A percentile compares a stretch with the other conserved stretches of the same genome.
These are phyloP conservation scores for Pharus latifolius DNA, from an alignment of 176 grass and related monocot species.

Conservation along the genomic window DNA sequence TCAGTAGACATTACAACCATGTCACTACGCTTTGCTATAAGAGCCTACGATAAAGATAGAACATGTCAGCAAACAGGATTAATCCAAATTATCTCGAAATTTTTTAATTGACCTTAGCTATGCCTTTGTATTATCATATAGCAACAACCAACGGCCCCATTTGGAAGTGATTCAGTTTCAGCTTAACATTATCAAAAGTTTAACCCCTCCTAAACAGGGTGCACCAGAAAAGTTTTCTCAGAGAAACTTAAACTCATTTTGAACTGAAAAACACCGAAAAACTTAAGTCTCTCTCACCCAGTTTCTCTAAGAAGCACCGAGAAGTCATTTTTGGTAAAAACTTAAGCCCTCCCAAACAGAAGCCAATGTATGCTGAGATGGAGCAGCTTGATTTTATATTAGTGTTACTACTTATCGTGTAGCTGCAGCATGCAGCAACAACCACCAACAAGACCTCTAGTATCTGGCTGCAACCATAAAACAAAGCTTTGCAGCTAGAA, in stretches of 20 bases:
- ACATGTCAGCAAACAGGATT: not conserved
- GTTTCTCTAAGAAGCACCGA: too few species aligned
- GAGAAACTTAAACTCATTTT: too few species aligned
- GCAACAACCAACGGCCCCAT: not conserved
- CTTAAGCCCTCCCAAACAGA: too few species aligned
- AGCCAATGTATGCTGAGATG: not conserved
- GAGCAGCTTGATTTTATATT: not conserved
- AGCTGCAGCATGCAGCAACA: conserved; percentile 7
- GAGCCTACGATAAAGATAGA: conserved; percentile 27
- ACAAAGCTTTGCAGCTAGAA: not conserved
- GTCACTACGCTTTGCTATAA: conserved; percentile 78
- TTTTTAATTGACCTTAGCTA: not conserved
- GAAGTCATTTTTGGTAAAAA: too few species aligned
- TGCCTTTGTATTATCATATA: not conserved
- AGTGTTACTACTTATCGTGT: conserved; percentile 5
- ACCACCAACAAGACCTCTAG: not conserved
- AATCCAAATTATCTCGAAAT: not conserved
- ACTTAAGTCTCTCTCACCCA: too few species aligned
- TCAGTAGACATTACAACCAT: conserved; percentile 87
- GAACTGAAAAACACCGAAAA: too few species aligned
- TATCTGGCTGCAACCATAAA: not conserved
- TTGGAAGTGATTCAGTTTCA: too few species aligned
- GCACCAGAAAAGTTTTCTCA: too few species aligned
- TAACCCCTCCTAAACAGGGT: too few species aligned
- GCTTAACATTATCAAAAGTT: too few species aligned